Conservation (phyloP, 2,329 filamentous ascomycete genomes). For the Hypomyces perniciosus region DNA sequence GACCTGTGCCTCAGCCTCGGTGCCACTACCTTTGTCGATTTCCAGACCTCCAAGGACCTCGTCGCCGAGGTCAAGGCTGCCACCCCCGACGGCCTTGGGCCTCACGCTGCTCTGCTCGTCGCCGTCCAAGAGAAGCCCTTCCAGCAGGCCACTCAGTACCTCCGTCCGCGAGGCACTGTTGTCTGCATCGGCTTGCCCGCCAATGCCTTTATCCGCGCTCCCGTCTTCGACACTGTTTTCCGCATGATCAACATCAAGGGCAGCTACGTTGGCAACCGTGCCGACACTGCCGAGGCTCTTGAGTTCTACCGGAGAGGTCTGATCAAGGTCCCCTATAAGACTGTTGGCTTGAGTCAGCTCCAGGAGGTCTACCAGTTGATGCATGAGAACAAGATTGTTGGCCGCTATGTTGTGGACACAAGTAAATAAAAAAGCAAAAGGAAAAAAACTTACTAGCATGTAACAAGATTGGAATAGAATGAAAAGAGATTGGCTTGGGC, state of each 20-base stretch:
- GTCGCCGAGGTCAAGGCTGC: slow-evolving; percentile 78
- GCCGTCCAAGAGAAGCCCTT: slow-evolving; percentile 88
- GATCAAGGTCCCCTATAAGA: slow-evolving; percentile 84
- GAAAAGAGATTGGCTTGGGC: too few species aligned
- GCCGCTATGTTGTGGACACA: slow-evolving; percentile 73
- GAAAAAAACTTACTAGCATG: neutral
- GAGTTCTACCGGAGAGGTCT: slow-evolving; percentile 82
- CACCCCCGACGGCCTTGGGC: slow-evolving; percentile 74
- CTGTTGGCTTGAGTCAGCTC: slow-evolving; percentile 72
- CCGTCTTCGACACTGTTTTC: slow-evolving; percentile 84
- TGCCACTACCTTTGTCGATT: slow-evolving; percentile 72
- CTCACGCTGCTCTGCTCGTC: slow-evolving; percentile 80
- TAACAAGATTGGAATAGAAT: neutral
- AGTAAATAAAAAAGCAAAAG: slow-evolving; percentile 42
- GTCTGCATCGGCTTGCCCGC: slow-evolving; percentile 87
- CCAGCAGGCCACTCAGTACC: slow-evolving; percentile 87
- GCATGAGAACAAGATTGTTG: slow-evolving; percentile 64
- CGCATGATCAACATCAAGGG: slow-evolving; percentile 90
- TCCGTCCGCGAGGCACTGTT: slow-evolving; percentile 74
- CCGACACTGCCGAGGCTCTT: slow-evolving; percentile 80
- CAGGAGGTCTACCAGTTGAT: slow-evolving; percentile 74
- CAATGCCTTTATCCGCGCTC: slow-evolving; percentile 70
- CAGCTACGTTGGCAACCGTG: slow-evolving; percentile 87
- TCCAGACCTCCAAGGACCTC: slow-evolving; percentile 66
- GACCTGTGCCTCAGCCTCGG: slow-evolving; percentile 65